Evolutionary conservation across 2,329 filamentous ascomycete genomes (phyloP).

Genomic region (Curvularia lunata): DNA sequence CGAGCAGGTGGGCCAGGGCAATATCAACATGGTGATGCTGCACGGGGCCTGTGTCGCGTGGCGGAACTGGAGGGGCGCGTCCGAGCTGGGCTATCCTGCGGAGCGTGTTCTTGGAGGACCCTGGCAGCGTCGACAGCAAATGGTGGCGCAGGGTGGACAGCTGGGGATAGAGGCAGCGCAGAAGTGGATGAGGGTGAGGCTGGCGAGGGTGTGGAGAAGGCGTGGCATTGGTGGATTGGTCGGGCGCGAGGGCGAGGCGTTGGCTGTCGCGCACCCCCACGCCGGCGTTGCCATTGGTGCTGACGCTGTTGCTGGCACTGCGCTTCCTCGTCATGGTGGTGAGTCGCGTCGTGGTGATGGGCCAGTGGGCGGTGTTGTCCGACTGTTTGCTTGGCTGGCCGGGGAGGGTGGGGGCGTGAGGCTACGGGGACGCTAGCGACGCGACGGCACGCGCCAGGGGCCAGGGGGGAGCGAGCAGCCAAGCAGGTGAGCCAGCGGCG

Average conservation of each 20-base stretch:
- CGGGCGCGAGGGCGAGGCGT: conserved; percentile 22
- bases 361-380: neutral
- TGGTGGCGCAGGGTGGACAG: conserved; percentile 74
- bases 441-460: conserved; percentile 5
- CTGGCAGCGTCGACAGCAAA: conserved; percentile 69
- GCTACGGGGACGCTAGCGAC: conserved; percentile 6
- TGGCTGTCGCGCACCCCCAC: conserved; percentile 33
- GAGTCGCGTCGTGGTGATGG: neutral
- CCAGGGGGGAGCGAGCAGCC: neutral
- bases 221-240: conserved; percentile 46
- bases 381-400: conserved; percentile 2
- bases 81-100: conserved; percentile 53
- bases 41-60: conserved; percentile 47
- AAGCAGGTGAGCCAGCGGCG: neutral
- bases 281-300: neutral
- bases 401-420: neutral
- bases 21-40: conserved; percentile 34
- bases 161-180: conserved; percentile 70
- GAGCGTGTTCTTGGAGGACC: conserved; percentile 64
- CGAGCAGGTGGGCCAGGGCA: conserved; percentile 65
- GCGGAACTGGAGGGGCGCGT: conserved; percentile 9
- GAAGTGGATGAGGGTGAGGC: conserved; percentile 65
- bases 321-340: conserved; percentile 2
- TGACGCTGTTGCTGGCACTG: neutral
- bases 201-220: conserved; percentile 12